A percentile compares a stretch with the other conserved stretches of the same genome.
phyloP scores from a whole-genome alignment of 441 rosid genomes.

The Raphanus hybrid region DNA sequence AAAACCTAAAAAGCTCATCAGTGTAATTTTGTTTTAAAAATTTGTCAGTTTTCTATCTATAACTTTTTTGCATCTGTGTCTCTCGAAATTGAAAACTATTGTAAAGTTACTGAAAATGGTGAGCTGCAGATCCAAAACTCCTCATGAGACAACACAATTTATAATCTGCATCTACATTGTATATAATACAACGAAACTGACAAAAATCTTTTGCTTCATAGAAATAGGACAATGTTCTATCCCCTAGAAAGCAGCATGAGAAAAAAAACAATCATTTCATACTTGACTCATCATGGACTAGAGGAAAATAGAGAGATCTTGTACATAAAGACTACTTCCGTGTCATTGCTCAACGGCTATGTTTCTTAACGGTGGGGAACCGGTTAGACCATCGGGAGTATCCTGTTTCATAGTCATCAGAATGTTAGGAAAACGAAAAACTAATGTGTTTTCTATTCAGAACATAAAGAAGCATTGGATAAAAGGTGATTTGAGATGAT shows the following conservation, averaged over 20 bases:
- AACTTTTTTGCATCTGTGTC: background rate
- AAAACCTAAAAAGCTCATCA: background rate
- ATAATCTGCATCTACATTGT: background rate
- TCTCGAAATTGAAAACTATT: background rate
- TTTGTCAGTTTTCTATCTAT: background rate
- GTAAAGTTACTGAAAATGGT: background rate
- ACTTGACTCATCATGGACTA: background rate
- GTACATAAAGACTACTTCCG: background rate
- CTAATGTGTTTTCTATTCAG: background rate
- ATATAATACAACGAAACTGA: slow-evolving; percentile 7
- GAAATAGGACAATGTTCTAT: background rate
- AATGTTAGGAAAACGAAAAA: background rate
- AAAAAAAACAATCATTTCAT: background rate
- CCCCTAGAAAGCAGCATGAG: background rate
- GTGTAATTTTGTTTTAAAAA: background rate
- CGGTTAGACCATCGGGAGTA: slow-evolving; percentile 66
- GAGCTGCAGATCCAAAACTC: background rate
- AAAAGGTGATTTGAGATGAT: background rate
- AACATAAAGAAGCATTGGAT: background rate
- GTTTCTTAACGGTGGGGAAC: slow-evolving; percentile 52
- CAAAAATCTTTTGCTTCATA: background rate
- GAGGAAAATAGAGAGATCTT: background rate
- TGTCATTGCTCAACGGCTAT: slow-evolving; percentile 11
- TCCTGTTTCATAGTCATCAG: slow-evolving; percentile 52
- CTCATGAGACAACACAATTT: background rate